Percentiles rank a stretch among this genome's conserved stretches.
Evolutionary conservation across 495 filamentous ascomycete genomes (phyloP).

Genomic region (Aspergillus heteromorphus): DNA sequence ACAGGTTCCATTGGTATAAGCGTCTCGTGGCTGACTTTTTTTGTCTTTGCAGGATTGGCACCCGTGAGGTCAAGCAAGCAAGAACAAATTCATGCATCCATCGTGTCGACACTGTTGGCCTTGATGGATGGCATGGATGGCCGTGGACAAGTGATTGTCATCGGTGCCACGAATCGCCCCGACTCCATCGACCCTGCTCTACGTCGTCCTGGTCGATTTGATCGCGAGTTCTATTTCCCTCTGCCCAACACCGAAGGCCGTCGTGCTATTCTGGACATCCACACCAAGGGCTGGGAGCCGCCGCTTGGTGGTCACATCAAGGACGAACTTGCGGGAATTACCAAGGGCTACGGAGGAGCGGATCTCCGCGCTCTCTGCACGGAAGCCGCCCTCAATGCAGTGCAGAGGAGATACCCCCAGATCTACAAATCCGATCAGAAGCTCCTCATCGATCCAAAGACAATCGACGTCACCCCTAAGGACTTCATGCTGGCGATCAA

Average conservation of each 20-base stretch:
- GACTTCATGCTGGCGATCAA: conserved; percentile 97
- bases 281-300: conserved; percentile 89
- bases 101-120: conserved; percentile 89
- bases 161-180: conserved; percentile 94
- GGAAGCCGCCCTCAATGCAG: conserved; percentile 96
- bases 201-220: conserved; percentile 93
- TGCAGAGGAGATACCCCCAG: conserved; percentile 91
- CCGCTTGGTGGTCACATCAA: conserved; percentile 71
- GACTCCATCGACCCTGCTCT: conserved; percentile 98
- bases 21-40: background rate
- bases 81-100: conserved; percentile 97
- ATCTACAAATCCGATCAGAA: conserved; percentile 91
- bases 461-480: conserved; percentile 76
- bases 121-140: conserved; percentile 99
- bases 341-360: conserved; percentile 94
- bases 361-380: conserved; percentile 92
- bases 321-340: conserved; percentile 73
- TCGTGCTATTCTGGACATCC: conserved; percentile 85
- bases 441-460: conserved; percentile 77
- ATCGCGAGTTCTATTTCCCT: conserved; percentile 96
- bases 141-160: conserved; percentile 94
- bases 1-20: background rate
- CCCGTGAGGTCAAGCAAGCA: conserved; percentile 95
- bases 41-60: conserved; percentile 53
- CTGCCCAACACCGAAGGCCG: conserved; percentile 75